Conservation (phyloP, 768 basidiomycete genomes). For the Hericium alpestre region DNA sequence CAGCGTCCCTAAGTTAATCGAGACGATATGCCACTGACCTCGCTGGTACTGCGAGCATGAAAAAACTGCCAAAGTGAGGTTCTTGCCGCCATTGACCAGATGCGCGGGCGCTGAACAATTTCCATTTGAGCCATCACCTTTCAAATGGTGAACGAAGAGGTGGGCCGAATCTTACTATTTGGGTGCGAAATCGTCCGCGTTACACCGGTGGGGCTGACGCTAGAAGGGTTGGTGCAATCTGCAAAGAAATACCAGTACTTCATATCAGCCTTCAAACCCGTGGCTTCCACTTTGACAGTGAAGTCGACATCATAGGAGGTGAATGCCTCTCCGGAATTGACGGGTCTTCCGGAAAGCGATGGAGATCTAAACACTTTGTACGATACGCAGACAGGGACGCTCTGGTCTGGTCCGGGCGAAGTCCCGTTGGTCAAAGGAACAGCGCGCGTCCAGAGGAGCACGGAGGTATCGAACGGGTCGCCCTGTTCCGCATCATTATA, state of each 20-base stretch:
- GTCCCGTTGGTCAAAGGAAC: slow-evolving; percentile 24
- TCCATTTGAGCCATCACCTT: neutral
- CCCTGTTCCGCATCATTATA: slow-evolving; percentile 23
- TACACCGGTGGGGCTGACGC: slow-evolving; percentile 35
- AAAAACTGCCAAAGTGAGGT: slow-evolving; percentile 45
- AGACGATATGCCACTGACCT: slow-evolving; percentile 19
- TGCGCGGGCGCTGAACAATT: slow-evolving; percentile 31
- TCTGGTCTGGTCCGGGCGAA: slow-evolving; percentile 30
- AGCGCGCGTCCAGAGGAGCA: slow-evolving; percentile 51
- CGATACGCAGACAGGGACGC: slow-evolving; percentile 39
- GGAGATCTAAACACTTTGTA: slow-evolving; percentile 33
- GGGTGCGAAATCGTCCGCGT: slow-evolving; percentile 41
- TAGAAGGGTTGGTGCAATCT: slow-evolving; percentile 38
- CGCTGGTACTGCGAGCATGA: slow-evolving; percentile 47
- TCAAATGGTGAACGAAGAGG: neutral
- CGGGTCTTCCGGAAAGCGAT: slow-evolving; percentile 23
- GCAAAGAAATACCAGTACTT: slow-evolving; percentile 46
- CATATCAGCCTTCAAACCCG: slow-evolving; percentile 36
- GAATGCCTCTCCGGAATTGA: slow-evolving; percentile 39
- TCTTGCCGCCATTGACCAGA: slow-evolving; percentile 41
- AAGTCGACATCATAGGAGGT: slow-evolving; percentile 49
- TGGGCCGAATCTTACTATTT: slow-evolving; percentile 26
- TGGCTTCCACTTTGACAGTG: slow-evolving; percentile 51
- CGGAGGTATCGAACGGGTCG: slow-evolving; percentile 42
- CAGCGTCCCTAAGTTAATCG: neutral